Base-by-base conservation (phyloP, 2,329 filamentous ascomycete species). In the Neocucurbitaria cava region DNA sequence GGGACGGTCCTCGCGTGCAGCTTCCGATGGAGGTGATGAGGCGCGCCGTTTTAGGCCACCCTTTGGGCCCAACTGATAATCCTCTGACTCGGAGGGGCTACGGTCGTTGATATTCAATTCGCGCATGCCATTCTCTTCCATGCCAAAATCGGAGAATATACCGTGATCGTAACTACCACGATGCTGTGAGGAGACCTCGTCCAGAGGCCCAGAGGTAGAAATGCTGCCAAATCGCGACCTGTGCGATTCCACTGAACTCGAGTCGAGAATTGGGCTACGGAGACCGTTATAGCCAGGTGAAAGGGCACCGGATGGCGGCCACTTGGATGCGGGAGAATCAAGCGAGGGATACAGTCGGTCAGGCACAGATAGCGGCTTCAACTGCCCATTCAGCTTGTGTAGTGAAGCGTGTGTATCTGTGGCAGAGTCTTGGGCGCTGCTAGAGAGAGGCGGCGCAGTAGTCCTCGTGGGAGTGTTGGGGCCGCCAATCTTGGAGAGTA, bases 1-100 rank as follows among this genome's bases (percentile, higher is more conserved):
- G 20, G 76, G 71, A 38, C 79, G 75, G 59, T 82, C 79, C 45
- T 81, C 79, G 43, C 79, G 76, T 42, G 73, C 66, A 46, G 79
- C 79, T 64, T 87, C 85, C 52, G 82, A 79, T 35, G 86, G 86
- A 18, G 87, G 85, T 49, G 85, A 87, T 13, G 85, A 87, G 56
- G 87, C 87, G 53, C 86, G 81, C 68, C 87, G 80, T 73, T 89
- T 89, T 63, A 84, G 82, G 44, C 86, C 85, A 49, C 82, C 79
- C 64, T 79, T 82, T 21, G 79, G 76, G 46, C 68, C 72, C 41
- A 68, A 59, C 36, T 75, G 72, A 42, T 78, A 79, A 35, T 81
- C 79, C 17, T 80, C 77, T 28, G 73, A 77, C 24, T 73, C 75
- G 40, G 77, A 72, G 47, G 75, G 79, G 65, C 78, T 81, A 56